These are phyloP conservation scores for Akanthomyces dipterigenus DNA, from an alignment of 2,329 filamentous ascomycete species.

Conservation along the genomic window DNA sequence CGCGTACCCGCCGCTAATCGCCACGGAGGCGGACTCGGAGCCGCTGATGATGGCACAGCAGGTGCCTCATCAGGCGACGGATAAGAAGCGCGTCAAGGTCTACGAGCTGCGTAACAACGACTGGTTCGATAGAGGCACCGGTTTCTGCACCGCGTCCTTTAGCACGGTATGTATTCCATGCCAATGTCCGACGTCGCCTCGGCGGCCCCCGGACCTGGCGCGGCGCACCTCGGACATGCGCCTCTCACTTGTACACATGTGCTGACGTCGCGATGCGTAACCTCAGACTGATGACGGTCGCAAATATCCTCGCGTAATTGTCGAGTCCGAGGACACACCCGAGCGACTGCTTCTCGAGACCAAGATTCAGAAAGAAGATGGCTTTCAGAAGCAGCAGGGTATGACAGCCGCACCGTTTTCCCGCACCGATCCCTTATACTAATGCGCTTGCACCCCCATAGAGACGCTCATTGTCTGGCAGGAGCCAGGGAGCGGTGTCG, in stretches of 20 bases:
- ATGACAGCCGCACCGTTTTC: conserved; percentile 24
- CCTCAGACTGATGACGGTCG: conserved; percentile 49
- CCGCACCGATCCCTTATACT: conserved; percentile 16
- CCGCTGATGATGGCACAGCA: conserved; percentile 65
- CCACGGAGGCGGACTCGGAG: conserved; percentile 47
- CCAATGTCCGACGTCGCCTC: conserved; percentile 2
- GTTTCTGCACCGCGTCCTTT: conserved; percentile 80
- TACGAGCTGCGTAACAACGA: conserved; percentile 98
- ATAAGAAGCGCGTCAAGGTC: conserved; percentile 85
- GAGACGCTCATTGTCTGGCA: conserved; percentile 99
- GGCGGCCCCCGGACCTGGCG: conserved; percentile 1
- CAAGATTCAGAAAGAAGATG: conserved; percentile 85
- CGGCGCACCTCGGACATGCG: conserved; percentile 9
- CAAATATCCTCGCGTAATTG: conserved; percentile 81
- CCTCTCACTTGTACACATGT: background rate
- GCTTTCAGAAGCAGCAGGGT: conserved; percentile 98
- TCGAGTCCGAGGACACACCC: conserved; percentile 90
- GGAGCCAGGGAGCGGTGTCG: conserved; percentile 71
- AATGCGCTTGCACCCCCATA: conserved; percentile 34
- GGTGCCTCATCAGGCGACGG: conserved; percentile 61
- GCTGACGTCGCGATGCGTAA: conserved; percentile 21
- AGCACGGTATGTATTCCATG: conserved; percentile 53
- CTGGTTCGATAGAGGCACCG: conserved; percentile 97
- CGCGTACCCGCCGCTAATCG: conserved; percentile 41
- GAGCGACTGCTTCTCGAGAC: conserved; percentile 80